Conservation (phyloP, 176 grass and related monocot genomes). For the Oryza meyeriana region DNA sequence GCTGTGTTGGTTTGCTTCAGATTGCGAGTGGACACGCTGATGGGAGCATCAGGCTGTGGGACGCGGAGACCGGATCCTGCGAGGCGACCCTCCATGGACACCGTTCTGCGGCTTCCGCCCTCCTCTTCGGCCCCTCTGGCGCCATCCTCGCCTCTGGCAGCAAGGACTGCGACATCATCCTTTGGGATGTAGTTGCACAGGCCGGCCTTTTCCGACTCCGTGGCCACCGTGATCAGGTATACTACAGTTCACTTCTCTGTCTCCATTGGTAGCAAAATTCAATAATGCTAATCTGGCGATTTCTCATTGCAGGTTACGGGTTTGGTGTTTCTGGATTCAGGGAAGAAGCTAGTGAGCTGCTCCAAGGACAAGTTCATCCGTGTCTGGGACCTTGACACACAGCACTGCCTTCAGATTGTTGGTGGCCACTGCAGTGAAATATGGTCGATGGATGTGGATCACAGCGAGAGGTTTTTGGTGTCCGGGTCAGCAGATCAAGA, state of each 20-base stretch:
- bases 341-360: constrained; percentile 92
- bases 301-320: constrained; percentile 66
- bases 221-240: constrained; percentile 90
- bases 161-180: constrained; percentile 89
- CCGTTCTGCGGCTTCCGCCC: constrained; percentile 66
- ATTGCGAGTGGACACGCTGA: constrained; percentile 88
- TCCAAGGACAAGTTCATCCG: constrained; percentile 96
- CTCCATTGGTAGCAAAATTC: not conserved
- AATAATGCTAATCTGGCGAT: not conserved
- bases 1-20: constrained; percentile 39
- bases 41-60: constrained; percentile 90
- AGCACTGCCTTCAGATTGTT: constrained; percentile 90
- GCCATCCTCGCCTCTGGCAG: constrained; percentile 81
- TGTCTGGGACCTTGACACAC: constrained; percentile 92
- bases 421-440: constrained; percentile 81
- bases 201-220: constrained; percentile 74
- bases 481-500: constrained; percentile 74
- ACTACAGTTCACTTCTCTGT: not conserved
- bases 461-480: constrained; percentile 65
- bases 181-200: constrained; percentile 91
- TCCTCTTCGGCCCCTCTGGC: constrained; percentile 56
- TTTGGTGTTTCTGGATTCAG: constrained; percentile 78
- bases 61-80: constrained; percentile 68
- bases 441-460: constrained; percentile 87
- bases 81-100: constrained; percentile 90